phyloP scores from a whole-genome alignment of 78 protist species.

The Dictyostelium intermedium region DNA sequence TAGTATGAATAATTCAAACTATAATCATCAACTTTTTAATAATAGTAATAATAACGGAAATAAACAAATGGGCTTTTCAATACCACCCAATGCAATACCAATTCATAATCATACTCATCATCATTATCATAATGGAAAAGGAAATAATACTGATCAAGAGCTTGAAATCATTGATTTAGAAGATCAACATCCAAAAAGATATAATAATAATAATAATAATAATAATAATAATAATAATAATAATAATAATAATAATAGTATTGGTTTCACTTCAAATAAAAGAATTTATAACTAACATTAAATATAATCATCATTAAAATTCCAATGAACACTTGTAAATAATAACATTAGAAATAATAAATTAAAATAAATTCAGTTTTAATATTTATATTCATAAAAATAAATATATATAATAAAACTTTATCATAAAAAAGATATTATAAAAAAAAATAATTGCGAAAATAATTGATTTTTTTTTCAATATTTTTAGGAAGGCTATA shows the following conservation, averaged over 20 bases:
- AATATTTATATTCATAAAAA: not conserved
- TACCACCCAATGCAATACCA: conserved; percentile 2
- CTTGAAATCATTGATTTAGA: not conserved
- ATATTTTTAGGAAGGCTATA: too few species aligned
- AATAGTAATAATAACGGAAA: not conserved
- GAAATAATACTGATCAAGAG: not conserved
- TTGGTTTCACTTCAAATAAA: not conserved
- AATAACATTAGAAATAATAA: not conserved
- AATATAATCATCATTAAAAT: not conserved
- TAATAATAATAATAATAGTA: not conserved
- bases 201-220: not conserved
- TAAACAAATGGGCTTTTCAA: not conserved
- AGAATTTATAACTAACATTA: not conserved
- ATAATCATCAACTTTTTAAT: not conserved
- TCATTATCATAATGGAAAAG: conserved; percentile 1
- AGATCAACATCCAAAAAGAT: not conserved
- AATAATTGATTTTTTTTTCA: too few species aligned
- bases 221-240: too few species aligned
- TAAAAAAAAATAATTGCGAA: too few species aligned
- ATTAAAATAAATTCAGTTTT: not conserved
- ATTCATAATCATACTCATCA: not conserved
- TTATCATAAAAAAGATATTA: too few species aligned
- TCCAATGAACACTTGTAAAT: not conserved
- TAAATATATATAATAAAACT: too few species aligned
- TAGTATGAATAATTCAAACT: not conserved